These are phyloP conservation scores for Candida glaebosa DNA, from an alignment of 805 yeast genomes.

Conservation along the genomic window DNA sequence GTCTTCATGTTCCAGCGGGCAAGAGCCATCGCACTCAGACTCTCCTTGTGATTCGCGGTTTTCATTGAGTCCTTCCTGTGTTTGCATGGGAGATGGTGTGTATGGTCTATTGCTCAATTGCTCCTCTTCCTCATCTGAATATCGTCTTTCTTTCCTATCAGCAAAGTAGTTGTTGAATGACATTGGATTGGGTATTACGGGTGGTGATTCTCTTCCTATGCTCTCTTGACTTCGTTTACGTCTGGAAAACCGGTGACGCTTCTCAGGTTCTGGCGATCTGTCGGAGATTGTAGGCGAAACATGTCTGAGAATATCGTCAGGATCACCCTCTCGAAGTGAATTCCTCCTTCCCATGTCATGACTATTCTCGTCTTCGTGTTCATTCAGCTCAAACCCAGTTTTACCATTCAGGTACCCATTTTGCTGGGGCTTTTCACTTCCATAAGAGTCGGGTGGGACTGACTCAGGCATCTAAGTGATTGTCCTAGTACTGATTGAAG, in stretches of 20 bases:
- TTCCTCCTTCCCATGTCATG: not conserved
- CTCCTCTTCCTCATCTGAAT: conserved; percentile 27
- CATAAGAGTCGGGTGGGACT: not conserved
- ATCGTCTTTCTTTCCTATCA: conserved; percentile 33
- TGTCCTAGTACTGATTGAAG: too few species aligned
- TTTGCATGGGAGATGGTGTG: not conserved
- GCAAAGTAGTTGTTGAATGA: conserved; percentile 23
- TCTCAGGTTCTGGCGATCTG: not conserved
- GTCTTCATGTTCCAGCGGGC: not conserved
- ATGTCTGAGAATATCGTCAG: not conserved
- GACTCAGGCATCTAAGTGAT: not conserved
- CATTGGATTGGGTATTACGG: conserved; percentile 29
- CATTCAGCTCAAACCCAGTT: conserved; percentile 1
- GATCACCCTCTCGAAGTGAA: not conserved
- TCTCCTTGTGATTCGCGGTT: not conserved
- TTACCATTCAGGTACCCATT: not conserved
- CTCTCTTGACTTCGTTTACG: conserved; percentile 1
- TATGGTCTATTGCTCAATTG: conserved; percentile 6
- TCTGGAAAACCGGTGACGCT: not conserved
- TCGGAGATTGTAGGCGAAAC: not conserved
- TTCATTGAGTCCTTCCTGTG: not conserved
- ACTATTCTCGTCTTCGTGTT: not conserved
- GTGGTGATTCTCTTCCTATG: conserved; percentile 18
- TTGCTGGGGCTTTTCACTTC: not conserved
- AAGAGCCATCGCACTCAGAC: not conserved